Base-by-base conservation (phyloP, 176 grass and related monocot genomes). In the Aechmea fasciata region DNA sequence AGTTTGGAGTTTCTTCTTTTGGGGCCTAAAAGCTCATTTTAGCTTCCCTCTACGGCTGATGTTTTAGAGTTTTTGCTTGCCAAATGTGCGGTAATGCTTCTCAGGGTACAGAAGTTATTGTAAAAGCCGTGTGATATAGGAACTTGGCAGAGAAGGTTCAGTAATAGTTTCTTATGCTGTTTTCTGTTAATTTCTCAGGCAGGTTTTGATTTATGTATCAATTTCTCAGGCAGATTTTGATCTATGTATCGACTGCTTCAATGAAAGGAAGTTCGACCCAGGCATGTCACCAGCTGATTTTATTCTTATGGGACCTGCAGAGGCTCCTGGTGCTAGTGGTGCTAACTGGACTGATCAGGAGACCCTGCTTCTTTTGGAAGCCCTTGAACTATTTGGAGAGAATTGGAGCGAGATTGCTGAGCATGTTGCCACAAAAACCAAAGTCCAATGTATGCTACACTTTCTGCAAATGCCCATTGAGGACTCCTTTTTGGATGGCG, bases 381-480 rank as follows among this genome's bases (percentile, higher is more conserved):
- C 82, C 63, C 77, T 93, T 73, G 95, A 99, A 86, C 82, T 99
- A 83, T 99, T 99, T 75, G 95, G 87, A 49, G 95, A 83, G 59
- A 99, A 99, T 73, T 99, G 95, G 94, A 87, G 85, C 65, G 95
- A 99, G 78, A 99, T 99, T 77, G 89, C 95, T 10, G 95, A 99
- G 73, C 95, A 99, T 80, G 95, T 99, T 69, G 95, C 89, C 77
- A 99, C 95, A 49, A 99, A 99, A 90, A 90, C 86, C 68, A 99
- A 99, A 87, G 73, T 78, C 15, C 90, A 99, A 57, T 99, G 95
- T 73, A 99, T 99, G 84, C 69, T 86, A 71, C 87, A 99, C 72
- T 99, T 99, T 79, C 89, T 99, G 82, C 86, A 99, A 90, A 94
- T 99, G 89, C 95, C 88, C 63, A 99, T 99, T 41, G 84, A 99